Percentiles rank a stretch among this genome's conserved stretches.
These are phyloP conservation scores for Mycena latifolia DNA, from an alignment of 768 basidiomycete species.

Conservation along the genomic window DNA sequence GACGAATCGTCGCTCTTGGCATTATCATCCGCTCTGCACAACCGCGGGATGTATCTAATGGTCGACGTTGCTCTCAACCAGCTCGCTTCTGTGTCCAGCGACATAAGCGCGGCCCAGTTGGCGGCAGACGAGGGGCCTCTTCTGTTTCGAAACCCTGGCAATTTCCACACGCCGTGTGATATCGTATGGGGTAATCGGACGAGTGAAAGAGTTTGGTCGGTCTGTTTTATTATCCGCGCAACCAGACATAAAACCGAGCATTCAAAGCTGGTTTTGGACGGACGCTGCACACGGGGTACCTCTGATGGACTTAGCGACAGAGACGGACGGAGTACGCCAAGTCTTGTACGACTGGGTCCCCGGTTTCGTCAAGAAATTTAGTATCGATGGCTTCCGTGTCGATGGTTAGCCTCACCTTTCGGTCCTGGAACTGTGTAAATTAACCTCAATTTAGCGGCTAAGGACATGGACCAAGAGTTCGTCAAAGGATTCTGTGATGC, in stretches of 20 bases:
- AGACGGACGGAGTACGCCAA: not conserved
- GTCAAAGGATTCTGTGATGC: too few relatives aligned
- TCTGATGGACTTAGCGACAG: not conserved
- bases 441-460: not conserved
- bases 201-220: too few relatives aligned
- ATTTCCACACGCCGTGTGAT: slow-evolving; percentile 3
- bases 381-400: slow-evolving; percentile 10
- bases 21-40: not conserved
- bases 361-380: not conserved
- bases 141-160: not conserved
- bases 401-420: too few relatives aligned
- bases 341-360: not conserved
- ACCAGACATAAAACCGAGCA: too few relatives aligned
- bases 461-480: not conserved
- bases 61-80: slow-evolving; percentile 12
- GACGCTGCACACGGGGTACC: slow-evolving; percentile 4
- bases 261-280: too few relatives aligned
- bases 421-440: too few relatives aligned
- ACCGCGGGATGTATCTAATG: slow-evolving; percentile 11
- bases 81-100: not conserved
- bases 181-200: slow-evolving; percentile 6
- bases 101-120: not conserved
- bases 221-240: too few relatives aligned
- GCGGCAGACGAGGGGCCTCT: too few relatives aligned
- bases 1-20: not conserved